Evolutionary conservation across 108 stramenopile species (phyloP), one percentile per base, ranked within the genome.

Genomic region (Cylindrotheca closterium): DNA sequence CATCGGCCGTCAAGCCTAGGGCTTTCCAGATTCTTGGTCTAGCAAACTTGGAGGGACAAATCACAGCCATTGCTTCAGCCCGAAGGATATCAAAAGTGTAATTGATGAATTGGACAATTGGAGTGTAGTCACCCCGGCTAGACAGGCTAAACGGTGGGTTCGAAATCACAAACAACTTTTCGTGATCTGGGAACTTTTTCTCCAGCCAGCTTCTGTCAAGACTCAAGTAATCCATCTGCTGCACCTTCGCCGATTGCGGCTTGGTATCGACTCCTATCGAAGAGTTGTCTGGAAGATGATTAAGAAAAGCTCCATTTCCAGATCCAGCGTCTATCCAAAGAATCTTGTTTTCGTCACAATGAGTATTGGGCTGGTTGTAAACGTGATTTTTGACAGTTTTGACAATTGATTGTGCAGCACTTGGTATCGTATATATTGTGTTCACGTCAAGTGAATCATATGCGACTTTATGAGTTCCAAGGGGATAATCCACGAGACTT

Each of bases 311-410:
- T 4, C 79, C 79, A 47, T 62, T 52, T 22, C 79, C 79, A 24
- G 74, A 32, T 30, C 79, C 79, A 51, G 79, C 79, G 71, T 79
- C 79, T 5, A 79, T 15, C 74, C 73, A 79, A 4, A 79, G 56
- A 33, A 59, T 45, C 15, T 60, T 51, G 42, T 49, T 42, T 21
- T 45, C 15, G 0, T 7, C 28, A 22, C 23, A 51, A 10, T 50
- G 8, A n/a, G 15, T 47, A 7, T 10, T 8, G 22, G 33, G 8
- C 23, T 67, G 45, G 45, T 71, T n/a, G 8, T 58, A 12, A 22
- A 75, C 58, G 31, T 74, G 45, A 19, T 69, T 27, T 0, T 47
- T 30, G 22, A 79, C 57, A 19, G 42, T 48, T 1, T 60, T 18
- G 48, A 75, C 74, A 2, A 75, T 70, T 7, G 47, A 60, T 55